A percentile compares a stretch with the other conserved stretches of the same genome.
Conservation (phyloP, 768 basidiomycete genomes). For the Leccinum imitatum region DNA sequence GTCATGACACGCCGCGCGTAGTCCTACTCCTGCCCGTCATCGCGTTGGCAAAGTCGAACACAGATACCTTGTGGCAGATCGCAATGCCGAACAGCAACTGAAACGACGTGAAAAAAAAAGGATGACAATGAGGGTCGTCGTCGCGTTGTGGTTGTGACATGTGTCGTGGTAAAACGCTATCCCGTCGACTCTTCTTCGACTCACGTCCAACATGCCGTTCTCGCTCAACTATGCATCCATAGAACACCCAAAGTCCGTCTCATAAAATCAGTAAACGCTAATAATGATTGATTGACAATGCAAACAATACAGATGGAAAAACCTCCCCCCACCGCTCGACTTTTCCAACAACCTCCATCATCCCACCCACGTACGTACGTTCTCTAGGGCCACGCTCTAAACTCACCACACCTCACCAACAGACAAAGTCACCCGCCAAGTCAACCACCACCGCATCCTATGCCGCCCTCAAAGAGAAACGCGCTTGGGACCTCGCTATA, state of each 20-base stretch:
- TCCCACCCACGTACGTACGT: slow-evolving; percentile 26
- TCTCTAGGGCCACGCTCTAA: not conserved
- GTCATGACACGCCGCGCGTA: too few species aligned
- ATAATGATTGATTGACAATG: not conserved
- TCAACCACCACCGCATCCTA: slow-evolving; percentile 47
- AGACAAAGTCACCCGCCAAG: slow-evolving; percentile 47
- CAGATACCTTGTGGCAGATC: too few species aligned
- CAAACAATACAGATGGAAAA: slow-evolving; percentile 50
- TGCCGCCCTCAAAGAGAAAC: slow-evolving; percentile 67
- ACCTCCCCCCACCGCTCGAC: slow-evolving; percentile 66
- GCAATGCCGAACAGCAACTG: too few species aligned
- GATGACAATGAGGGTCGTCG: too few species aligned
- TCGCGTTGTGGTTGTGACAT: too few species aligned
- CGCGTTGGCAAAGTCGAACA: not conserved
- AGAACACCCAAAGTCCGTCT: slow-evolving; percentile 29
- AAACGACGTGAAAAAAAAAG: too few species aligned
- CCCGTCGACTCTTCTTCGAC: too few species aligned
- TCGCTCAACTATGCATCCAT: slow-evolving; percentile 33
- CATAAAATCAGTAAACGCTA: not conserved
- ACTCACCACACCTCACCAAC: not conserved
- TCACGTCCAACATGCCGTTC: slow-evolving; percentile 24
- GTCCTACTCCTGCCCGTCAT: not conserved
- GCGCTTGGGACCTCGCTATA: slow-evolving; percentile 85
- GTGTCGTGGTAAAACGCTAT: too few species aligned
- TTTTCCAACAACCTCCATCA: slow-evolving; percentile 48